Evolutionary conservation across 1,284 basidiomycete genomes (phyloP), one percentile per base, ranked within the genome.

Genomic region (Cystobasidium pallidum): DNA sequence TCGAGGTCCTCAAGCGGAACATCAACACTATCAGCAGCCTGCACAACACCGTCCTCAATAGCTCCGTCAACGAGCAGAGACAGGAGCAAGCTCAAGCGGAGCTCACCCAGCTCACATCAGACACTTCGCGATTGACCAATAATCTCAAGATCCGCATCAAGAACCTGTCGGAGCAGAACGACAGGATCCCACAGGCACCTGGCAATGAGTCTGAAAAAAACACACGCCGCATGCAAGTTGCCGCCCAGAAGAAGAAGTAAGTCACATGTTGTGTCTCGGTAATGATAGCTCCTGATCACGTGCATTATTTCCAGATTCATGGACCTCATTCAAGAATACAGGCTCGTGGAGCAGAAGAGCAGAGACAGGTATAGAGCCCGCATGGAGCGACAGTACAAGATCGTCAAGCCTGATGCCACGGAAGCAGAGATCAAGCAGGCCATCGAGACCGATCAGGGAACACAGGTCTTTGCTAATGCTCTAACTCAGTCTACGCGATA

Each of bases 321-420:
- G 75, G 80, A 81, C 62, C 80, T 83, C 39, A 81, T 86, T 57
- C 81, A 85, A 75, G 81, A 84, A 75, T 85, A 86, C 79, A 93
- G 97, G 83, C 87, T 87, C 49, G 92, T 96, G 28, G 96, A 99
- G 83, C 90, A 94, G 82, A 89, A 92, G 79, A 92, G 91, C 81
- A 88, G 95, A 72, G 86, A 89, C 76, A 94, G 92, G 84, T 94
- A 96, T 83, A 92, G 92, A 82, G 91, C 94, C 81, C 86, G 94
- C 55, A 88, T 95, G 84, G 94, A 95, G 83, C 87, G 96, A 75
- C 96, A 99, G 83, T 95, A 90, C 85, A 92, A 89, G 83, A 99
- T 99, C 88, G 92, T 94, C 71, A 95, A 96, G 83, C 92, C 92
- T 7, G 88, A 94, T 78, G 93, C 93, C 2, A 89, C 91, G 17